Percentiles rank a stretch among this genome's conserved stretches.
Evolutionary conservation across 2,329 filamentous ascomycete genomes (phyloP).

Genomic region (Fusarium pseudoanthophilum): DNA sequence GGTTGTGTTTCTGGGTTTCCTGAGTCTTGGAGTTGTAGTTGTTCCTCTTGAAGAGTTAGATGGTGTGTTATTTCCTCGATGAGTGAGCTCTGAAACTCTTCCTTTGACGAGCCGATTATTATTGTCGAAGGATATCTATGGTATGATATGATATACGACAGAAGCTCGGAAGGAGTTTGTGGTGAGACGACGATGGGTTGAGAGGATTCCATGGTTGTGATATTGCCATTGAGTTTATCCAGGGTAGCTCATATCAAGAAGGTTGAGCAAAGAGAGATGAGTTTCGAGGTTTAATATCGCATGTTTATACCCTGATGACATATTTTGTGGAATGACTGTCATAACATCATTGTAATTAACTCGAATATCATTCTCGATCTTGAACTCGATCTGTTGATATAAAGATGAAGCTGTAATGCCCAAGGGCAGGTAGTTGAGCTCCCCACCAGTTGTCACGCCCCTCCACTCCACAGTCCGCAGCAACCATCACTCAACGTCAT

Average conservation of each 20-base stretch:
- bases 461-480: slow-evolving; percentile 30
- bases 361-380: not conserved
- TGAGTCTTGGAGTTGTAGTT: not conserved
- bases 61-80: slow-evolving; percentile 56
- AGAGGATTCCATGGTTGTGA: slow-evolving; percentile 26
- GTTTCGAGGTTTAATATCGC: not conserved
- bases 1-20: not conserved
- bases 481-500: slow-evolving; percentile 42
- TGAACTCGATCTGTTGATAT: not conserved
- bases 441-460: slow-evolving; percentile 32
- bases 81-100: slow-evolving; percentile 72
- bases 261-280: not conserved
- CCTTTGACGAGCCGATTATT: slow-evolving; percentile 74
- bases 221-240: slow-evolving; percentile 1
- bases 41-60: slow-evolving; percentile 10
- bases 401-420: not conserved
- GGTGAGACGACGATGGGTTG: slow-evolving; percentile 61
- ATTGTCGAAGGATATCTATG: slow-evolving; percentile 71
- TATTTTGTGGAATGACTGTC: not conserved
- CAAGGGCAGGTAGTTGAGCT: not conserved
- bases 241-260: slow-evolving; percentile 22
- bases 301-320: fast-evolving
- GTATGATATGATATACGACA: slow-evolving; percentile 70
- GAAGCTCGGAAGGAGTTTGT: slow-evolving; percentile 67
- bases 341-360: not conserved